These are phyloP conservation scores for Neospermospora avenae DNA, from an alignment of 2,329 filamentous ascomycete genomes.

Conservation along the genomic window DNA sequence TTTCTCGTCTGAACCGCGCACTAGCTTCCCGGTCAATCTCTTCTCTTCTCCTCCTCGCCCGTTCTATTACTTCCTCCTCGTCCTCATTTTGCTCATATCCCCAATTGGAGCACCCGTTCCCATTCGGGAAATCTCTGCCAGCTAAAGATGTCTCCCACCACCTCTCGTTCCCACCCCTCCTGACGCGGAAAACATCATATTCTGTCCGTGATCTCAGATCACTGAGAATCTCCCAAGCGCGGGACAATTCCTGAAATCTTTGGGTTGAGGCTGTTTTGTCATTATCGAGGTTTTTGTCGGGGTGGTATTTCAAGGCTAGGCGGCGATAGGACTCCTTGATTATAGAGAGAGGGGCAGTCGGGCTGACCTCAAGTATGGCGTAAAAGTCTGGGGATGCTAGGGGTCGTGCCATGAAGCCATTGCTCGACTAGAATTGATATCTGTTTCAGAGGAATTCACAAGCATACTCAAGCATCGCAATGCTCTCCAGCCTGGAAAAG, in stretches of 20 bases:
- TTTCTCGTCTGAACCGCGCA: constrained; percentile 3
- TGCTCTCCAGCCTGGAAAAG: not conserved
- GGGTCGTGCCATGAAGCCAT: constrained; percentile 19
- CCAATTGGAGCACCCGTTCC: not conserved
- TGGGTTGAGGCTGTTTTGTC: constrained; percentile 10
- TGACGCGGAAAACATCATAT: constrained; percentile 23
- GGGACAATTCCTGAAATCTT: constrained; percentile 20
- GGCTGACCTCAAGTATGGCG: constrained; percentile 21
- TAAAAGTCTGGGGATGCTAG: constrained; percentile 24
- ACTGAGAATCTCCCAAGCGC: constrained; percentile 26
- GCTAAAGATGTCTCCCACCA: constrained; percentile 3
- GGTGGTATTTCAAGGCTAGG: constrained; percentile 24
- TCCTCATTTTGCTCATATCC: constrained; percentile 3
- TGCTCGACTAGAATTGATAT: not conserved
- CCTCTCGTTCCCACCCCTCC: not conserved
- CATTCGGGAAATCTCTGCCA: not conserved
- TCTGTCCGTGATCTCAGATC: constrained; percentile 18
- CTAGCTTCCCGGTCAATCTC: constrained; percentile 15
- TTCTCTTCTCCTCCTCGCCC: constrained; percentile 13
- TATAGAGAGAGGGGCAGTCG: constrained; percentile 10
- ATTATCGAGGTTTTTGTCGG: constrained; percentile 25
- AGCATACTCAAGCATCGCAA: not conserved
- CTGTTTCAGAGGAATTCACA: not conserved
- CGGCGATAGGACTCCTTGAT: constrained; percentile 24
- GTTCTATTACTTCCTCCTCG: constrained; percentile 3